These are phyloP conservation scores for Gnomoniopsis smithogilvyi DNA, from an alignment of 2,329 filamentous ascomycete genomes.

Conservation along the genomic window DNA sequence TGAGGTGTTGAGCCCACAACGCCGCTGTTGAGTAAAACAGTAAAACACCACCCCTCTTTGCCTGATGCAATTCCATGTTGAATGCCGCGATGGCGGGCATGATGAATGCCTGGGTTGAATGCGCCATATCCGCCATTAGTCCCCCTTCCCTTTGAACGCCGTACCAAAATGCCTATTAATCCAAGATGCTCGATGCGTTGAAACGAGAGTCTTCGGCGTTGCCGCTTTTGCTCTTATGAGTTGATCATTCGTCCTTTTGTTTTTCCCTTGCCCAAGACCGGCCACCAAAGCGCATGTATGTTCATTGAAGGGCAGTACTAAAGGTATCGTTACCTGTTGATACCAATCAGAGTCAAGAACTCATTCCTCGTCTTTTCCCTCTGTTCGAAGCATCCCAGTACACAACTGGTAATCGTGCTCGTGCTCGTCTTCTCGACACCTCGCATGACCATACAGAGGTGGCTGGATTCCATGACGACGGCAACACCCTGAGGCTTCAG, in stretches of 20 bases:
- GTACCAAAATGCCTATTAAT: slow-evolving; percentile 7
- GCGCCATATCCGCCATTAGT: background rate
- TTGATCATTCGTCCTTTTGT: slow-evolving; percentile 17
- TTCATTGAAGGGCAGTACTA: background rate
- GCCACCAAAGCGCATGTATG: background rate
- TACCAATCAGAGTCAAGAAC: slow-evolving; percentile 76
- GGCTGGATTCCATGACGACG: slow-evolving; percentile 95
- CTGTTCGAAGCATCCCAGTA: slow-evolving; percentile 92
- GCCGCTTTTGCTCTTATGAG: slow-evolving; percentile 17
- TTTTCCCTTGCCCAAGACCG: background rate
- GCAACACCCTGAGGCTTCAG: slow-evolving; percentile 92
- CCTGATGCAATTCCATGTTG: slow-evolving; percentile 13
- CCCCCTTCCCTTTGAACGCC: slow-evolving; percentile 12
- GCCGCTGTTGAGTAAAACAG: slow-evolving; percentile 4
- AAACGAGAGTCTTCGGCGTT: slow-evolving; percentile 9
- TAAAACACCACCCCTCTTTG: background rate
- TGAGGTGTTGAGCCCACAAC: slow-evolving; percentile 24
- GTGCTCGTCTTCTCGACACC: slow-evolving; percentile 91
- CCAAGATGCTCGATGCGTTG: slow-evolving; percentile 4
- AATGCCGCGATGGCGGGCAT: slow-evolving; percentile 12
- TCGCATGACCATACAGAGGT: slow-evolving; percentile 98
- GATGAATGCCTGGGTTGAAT: slow-evolving; percentile 13
- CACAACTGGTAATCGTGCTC: slow-evolving; percentile 91
- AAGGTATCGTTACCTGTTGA: slow-evolving; percentile 43
- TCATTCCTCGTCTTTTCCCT: slow-evolving; percentile 94